Evolutionary conservation across 306 rosid species (phyloP), one percentile per base, ranked within the genome.

Genomic region (Canavalia ensiformis): DNA sequence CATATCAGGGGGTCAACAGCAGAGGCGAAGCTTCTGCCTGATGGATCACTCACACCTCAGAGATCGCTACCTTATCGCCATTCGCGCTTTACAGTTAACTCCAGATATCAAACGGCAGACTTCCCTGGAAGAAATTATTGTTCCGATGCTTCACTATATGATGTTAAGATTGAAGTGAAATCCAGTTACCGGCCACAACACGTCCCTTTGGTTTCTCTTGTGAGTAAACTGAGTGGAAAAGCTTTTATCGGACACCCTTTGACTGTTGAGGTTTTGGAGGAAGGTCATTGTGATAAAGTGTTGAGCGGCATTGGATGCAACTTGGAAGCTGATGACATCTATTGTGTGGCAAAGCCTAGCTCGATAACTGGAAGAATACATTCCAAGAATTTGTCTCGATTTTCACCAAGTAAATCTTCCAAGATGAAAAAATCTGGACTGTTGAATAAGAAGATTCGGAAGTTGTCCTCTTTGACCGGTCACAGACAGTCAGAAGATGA

Each of bases 221-320:
- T 85, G 93, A 95, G 99, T 80, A 91, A 95, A 84, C 65, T 92
- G 89, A 90, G 85, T 51, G 92, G 97, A 59, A 91, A 93, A 85
- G 96, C 99, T 79, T 87, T 95, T 66, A 89, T 95, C 18, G 99
- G 99, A 64, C 98, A 95, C 88, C 99, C 97, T 73, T 76, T 95
- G 66, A 81, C 92, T 2, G 86, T 91, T 64, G 98, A 93, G 88
- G 88, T 70, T 37, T 84, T 93, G 86, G 87, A 82, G 39, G 93
- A 93, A 2, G 90, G 97, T 59, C 76, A 77, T 51, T 90, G 88
- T 72, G 90, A 90, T 60, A 77, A 51, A 39, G n/a, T 85, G 81
- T 79, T 85, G 83, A 78, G 81, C 57, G 79, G 74, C 84, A 39
- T 63, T 33, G 86, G 78, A 74, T 78, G 81, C 51, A 82, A 81